phyloP scores from a whole-genome alignment of 441 rosid genomes.

The Arabidopsis hybrid region DNA sequence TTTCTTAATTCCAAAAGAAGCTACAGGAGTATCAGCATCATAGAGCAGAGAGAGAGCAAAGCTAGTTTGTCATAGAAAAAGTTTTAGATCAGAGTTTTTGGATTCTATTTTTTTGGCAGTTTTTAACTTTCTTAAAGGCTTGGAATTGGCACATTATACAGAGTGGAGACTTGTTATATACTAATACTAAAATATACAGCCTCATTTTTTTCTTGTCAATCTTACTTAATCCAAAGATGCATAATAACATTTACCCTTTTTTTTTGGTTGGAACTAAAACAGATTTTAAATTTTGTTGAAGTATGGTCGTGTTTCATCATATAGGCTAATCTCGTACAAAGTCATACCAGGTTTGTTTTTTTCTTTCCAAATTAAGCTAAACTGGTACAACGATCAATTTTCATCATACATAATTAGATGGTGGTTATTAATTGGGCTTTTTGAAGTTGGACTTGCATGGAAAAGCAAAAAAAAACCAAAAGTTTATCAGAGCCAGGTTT shows the following conservation, averaged over 20 bases:
- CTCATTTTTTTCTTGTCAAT: background rate
- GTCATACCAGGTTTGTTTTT: no score
- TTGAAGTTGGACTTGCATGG: background rate
- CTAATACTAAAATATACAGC: background rate
- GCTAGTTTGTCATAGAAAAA: slow-evolving; percentile 19
- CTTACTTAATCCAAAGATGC: background rate
- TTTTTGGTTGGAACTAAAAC: background rate
- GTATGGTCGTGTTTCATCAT: background rate
- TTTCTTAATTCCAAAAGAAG: slow-evolving; percentile 87
- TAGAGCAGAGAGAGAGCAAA: slow-evolving; percentile 22
- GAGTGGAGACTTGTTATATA: background rate
- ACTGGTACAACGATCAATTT: background rate
- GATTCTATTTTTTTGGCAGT: background rate
- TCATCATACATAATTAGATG: background rate
- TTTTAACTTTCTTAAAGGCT: background rate
- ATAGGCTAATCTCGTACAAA: background rate
- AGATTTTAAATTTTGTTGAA: background rate
- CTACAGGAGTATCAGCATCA: slow-evolving; percentile 77
- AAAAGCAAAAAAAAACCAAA: background rate
- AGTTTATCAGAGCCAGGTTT: slow-evolving; percentile 82
- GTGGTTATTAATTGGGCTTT: background rate
- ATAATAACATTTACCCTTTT: background rate
- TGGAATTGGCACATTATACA: background rate
- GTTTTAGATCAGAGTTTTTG: background rate
- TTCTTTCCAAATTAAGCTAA: background rate